These are phyloP conservation scores for Alternaria alternata DNA, from an alignment of 2,329 filamentous ascomycete genomes.

Conservation along the genomic window DNA sequence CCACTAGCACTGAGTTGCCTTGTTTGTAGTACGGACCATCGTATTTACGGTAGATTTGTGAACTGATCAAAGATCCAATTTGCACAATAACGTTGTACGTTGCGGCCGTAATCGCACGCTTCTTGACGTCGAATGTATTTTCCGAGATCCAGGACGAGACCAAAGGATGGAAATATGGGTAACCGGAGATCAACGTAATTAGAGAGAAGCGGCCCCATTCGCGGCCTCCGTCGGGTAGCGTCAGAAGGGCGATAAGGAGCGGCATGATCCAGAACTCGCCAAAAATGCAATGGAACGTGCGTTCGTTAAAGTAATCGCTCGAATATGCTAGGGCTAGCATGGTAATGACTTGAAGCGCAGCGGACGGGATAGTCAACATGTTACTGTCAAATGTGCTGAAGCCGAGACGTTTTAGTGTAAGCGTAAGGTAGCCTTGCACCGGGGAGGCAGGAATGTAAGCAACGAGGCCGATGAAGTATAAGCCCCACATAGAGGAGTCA, in stretches of 20 bases:
- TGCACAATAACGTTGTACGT: constrained; percentile 66
- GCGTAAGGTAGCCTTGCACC: constrained; percentile 50
- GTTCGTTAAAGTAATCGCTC: constrained; percentile 60
- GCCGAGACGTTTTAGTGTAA: constrained; percentile 51
- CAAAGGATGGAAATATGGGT: constrained; percentile 63
- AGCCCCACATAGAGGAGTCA: constrained; percentile 65
- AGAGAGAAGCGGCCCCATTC: constrained; percentile 52
- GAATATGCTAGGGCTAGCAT: constrained; percentile 55
- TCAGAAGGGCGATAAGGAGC: constrained; percentile 49
- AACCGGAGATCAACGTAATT: constrained; percentile 50
- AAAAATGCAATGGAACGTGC: constrained; percentile 58
- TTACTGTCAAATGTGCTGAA: constrained; percentile 55
- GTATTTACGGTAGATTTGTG: constrained; percentile 60
- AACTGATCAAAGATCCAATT: constrained; percentile 50
- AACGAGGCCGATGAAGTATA: constrained; percentile 60
- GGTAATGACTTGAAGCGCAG: constrained; percentile 60
- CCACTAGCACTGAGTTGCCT: constrained; percentile 63
- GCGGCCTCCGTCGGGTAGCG: constrained; percentile 43
- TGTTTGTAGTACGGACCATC: constrained; percentile 63
- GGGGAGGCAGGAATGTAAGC: constrained; percentile 49
- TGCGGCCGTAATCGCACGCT: constrained; percentile 68
- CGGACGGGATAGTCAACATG: constrained; percentile 53
- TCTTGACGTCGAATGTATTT: constrained; percentile 69
- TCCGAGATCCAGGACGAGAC: constrained; percentile 68
- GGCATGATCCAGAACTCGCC: constrained; percentile 55